Conservation (phyloP, 768 basidiomycete species). For the Plicaturopsis crispa region DNA sequence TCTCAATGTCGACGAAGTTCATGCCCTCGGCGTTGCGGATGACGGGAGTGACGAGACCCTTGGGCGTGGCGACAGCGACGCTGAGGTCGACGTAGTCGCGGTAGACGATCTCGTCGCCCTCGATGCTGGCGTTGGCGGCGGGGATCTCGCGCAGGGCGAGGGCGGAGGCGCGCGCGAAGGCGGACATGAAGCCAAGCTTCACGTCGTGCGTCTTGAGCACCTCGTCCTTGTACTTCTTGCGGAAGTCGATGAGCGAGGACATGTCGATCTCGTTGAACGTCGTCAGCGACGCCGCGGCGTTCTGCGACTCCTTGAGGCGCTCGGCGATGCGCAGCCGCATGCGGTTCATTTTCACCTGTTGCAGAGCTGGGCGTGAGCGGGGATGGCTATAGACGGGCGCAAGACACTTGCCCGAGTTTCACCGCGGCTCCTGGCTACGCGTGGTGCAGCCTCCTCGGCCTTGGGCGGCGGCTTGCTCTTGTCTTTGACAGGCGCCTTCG, state of each 20-base stretch:
- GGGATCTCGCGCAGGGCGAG: constrained; percentile 90
- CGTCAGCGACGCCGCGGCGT: constrained; percentile 91
- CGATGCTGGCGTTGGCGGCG: constrained; percentile 89
- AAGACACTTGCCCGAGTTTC: constrained; percentile 70
- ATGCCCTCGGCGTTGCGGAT: constrained; percentile 85
- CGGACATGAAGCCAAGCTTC: constrained; percentile 98
- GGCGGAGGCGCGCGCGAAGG: constrained; percentile 82
- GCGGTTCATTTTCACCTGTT: constrained; percentile 93
- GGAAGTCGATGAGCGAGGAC: constrained; percentile 91
- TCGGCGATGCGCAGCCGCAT: constrained; percentile 97
- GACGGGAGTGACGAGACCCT: constrained; percentile 94
- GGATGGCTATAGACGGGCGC: background rate
- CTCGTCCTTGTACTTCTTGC: constrained; percentile 88
- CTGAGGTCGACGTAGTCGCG: constrained; percentile 88
- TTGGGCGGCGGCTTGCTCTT: constrained; percentile 12
- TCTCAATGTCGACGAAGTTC: constrained; percentile 88
- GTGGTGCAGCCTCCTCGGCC: constrained; percentile 24
- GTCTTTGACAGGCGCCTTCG: too few species aligned
- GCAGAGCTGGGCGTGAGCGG: background rate
- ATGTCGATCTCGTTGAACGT: constrained; percentile 99
- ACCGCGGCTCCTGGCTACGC: constrained; percentile 48
- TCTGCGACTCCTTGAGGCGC: constrained; percentile 97
- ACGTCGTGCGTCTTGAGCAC: constrained; percentile 88
- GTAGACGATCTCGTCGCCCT: constrained; percentile 91
- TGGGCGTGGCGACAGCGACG: constrained; percentile 95